Percentiles rank a stretch among this genome's conserved stretches.
Evolutionary conservation across 768 basidiomycete species (phyloP).

Genomic region (Mycena indigotica): DNA sequence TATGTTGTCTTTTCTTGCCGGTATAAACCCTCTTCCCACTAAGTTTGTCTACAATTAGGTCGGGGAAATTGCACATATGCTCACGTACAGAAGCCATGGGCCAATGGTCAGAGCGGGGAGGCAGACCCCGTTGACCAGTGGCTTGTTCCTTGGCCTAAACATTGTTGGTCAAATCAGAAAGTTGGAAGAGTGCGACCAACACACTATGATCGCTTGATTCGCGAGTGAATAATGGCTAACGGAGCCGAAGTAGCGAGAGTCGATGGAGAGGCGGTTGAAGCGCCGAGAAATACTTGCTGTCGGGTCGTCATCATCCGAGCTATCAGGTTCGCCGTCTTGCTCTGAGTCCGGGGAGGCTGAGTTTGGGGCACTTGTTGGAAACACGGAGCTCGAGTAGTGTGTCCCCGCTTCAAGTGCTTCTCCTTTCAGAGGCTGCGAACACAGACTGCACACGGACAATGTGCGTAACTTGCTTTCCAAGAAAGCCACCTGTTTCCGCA

Average conservation of each 20-base stretch:
- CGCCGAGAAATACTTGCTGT: no score
- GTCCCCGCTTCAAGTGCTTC: no score
- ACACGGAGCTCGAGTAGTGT: neutral
- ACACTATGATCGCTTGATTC: no score
- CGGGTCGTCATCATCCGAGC: neutral
- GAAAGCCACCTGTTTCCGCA: constrained; percentile 1
- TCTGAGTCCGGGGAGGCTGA: neutral
- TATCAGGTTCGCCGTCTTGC: neutral
- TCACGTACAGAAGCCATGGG: no score
- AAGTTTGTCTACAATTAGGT: no score
- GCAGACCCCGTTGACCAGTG: neutral
- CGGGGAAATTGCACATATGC: no score
- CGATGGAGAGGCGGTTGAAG: constrained; percentile 1
- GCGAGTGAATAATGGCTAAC: no score
- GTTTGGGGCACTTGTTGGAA: neutral
- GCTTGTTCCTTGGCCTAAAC: constrained; percentile 8
- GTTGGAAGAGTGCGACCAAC: no score
- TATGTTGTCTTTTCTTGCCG: constrained; percentile 20
- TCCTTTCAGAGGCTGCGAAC: constrained; percentile 3
- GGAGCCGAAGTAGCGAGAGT: neutral
- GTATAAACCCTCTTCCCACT: constrained; percentile 17
- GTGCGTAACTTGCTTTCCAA: constrained; percentile 9
- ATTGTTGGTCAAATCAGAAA: neutral
- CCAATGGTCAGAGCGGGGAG: no score
- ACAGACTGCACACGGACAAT: constrained; percentile 10